Conservation (phyloP, 73 alveolate genomes). For the Durusdinium trenchii region DNA sequence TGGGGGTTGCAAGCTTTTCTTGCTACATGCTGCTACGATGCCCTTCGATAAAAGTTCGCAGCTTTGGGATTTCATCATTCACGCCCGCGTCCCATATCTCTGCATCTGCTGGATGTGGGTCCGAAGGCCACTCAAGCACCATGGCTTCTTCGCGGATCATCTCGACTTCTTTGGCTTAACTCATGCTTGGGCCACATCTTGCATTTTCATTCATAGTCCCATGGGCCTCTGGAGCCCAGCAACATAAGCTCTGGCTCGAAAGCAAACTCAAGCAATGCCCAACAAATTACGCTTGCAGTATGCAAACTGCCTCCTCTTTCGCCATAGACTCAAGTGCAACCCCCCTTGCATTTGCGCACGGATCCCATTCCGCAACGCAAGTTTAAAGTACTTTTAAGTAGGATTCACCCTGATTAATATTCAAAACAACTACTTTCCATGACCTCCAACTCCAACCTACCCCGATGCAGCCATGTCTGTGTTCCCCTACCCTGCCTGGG, state of each 20-base stretch:
- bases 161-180: background rate
- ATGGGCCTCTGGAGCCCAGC: too few species aligned
- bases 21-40: background rate
- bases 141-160: slow-evolving; percentile 78
- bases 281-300: too few species aligned
- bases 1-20: background rate
- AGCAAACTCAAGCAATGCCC: too few species aligned
- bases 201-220: too few species aligned
- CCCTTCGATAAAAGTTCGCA: slow-evolving; percentile 15
- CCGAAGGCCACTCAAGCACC: slow-evolving; percentile 83
- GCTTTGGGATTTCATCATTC: slow-evolving; percentile 19
- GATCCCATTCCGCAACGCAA: too few species aligned
- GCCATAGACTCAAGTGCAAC: too few species aligned
- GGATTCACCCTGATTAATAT: too few species aligned
- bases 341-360: too few species aligned
- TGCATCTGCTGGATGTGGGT: slow-evolving; percentile 69
- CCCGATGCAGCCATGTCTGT: background rate
- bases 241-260: too few species aligned
- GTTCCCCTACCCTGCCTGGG: background rate
- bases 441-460: background rate
- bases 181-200: slow-evolving; percentile 20
- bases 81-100: slow-evolving; percentile 1
- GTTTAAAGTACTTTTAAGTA: too few species aligned
- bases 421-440: background rate
- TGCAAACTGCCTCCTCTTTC: too few species aligned